These are phyloP conservation scores for Oryza meyeriana DNA, from an alignment of 176 grass and related monocot genomes.

Conservation along the genomic window DNA sequence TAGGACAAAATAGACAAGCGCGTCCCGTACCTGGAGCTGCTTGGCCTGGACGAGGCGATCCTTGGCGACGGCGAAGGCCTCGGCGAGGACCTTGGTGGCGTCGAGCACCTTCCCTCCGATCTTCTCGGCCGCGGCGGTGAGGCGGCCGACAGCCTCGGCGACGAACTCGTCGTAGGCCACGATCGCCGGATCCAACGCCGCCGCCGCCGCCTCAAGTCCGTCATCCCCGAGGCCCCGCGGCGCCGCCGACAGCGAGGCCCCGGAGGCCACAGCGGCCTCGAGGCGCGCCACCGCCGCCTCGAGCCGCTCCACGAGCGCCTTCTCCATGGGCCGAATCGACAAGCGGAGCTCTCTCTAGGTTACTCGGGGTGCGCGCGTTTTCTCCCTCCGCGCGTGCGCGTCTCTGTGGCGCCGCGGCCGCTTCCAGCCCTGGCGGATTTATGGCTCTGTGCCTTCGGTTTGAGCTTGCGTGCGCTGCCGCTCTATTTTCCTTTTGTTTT, in stretches of 20 bases:
- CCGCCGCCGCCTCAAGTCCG: not conserved
- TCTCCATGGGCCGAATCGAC: slow-evolving; percentile 60
- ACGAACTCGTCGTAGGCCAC: slow-evolving; percentile 82
- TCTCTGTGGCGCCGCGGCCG: slow-evolving; percentile 28
- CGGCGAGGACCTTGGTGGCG: slow-evolving; percentile 62
- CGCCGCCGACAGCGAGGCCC: slow-evolving; percentile 36
- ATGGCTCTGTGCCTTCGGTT: slow-evolving; percentile 3
- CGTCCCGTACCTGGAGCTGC: slow-evolving; percentile 54
- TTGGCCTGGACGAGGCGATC: slow-evolving; percentile 80
- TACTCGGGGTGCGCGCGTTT: not conserved
- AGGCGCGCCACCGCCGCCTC: slow-evolving; percentile 86
- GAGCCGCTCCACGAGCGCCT: slow-evolving; percentile 68
- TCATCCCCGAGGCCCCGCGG: slow-evolving; percentile 30
- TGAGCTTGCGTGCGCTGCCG: not conserved
- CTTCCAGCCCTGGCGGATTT: slow-evolving; percentile 22
- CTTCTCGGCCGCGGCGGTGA: slow-evolving; percentile 64
- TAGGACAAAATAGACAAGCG: slow-evolving; percentile 10
- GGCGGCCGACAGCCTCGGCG: slow-evolving; percentile 43
- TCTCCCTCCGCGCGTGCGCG: not conserved
- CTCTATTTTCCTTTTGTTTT: not conserved
- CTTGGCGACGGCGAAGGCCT: slow-evolving; percentile 69
- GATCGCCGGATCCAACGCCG: slow-evolving; percentile 65
- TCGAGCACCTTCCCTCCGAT: slow-evolving; percentile 91
- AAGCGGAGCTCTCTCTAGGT: not conserved
- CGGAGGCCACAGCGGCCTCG: slow-evolving; percentile 57